Conservation (phyloP, 352 stramenopile species). For the Saprolegnia diclina region DNA sequence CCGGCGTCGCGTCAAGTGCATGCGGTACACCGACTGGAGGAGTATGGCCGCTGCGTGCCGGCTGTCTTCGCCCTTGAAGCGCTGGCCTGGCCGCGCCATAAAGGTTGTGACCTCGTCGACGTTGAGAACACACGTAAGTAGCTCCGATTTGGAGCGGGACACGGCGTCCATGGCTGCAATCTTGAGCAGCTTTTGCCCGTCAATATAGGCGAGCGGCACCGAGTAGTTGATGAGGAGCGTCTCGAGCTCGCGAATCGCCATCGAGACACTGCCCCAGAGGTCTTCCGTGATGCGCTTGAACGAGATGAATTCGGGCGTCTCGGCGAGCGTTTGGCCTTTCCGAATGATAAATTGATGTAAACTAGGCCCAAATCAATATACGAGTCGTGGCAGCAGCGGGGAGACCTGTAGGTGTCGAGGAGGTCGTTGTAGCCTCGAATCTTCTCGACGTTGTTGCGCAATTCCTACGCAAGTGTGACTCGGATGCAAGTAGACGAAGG, state of each 20-base stretch:
- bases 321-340: slow-evolving; percentile 66
- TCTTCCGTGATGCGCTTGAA: slow-evolving; percentile 75
- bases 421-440: slow-evolving; percentile 78
- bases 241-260: slow-evolving; percentile 66
- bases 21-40: slow-evolving; percentile 67
- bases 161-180: slow-evolving; percentile 58
- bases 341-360: slow-evolving; percentile 88
- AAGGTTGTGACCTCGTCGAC: slow-evolving; percentile 74
- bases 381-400: neutral
- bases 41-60: slow-evolving; percentile 55
- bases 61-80: slow-evolving; percentile 69
- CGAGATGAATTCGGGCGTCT: slow-evolving; percentile 83
- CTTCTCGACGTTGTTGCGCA: slow-evolving; percentile 69
- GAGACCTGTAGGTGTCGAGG: slow-evolving; percentile 56
- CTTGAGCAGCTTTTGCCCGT: slow-evolving; percentile 68
- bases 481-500: neutral
- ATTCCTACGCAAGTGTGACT: slow-evolving; percentile 34
- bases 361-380: slow-evolving; percentile 27
- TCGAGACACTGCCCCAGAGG: slow-evolving; percentile 75
- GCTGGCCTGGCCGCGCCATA: slow-evolving; percentile 57
- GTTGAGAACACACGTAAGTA: slow-evolving; percentile 83
- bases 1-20: slow-evolving; percentile 42
- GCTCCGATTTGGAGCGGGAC: slow-evolving; percentile 38
- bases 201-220: slow-evolving; percentile 79
- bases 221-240: slow-evolving; percentile 71